phyloP scores from a whole-genome alignment of 331 rosid species.

The Malus hybrid region DNA sequence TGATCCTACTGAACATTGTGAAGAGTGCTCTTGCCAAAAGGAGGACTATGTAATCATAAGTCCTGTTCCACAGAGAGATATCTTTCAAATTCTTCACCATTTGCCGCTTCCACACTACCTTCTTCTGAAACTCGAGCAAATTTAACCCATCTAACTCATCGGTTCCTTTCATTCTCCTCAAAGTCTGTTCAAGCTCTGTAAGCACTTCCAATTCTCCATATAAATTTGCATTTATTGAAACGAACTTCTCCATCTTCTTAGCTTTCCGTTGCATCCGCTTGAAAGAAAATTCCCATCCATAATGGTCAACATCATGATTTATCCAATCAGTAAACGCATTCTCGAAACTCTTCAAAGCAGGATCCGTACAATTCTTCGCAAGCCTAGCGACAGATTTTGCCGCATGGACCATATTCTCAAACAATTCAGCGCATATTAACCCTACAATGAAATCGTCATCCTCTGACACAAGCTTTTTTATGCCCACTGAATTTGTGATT shows the following conservation, averaged over 20 bases:
- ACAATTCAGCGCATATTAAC: conserved; percentile 61
- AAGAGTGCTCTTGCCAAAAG: conserved; percentile 71
- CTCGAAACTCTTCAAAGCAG: conserved; percentile 56
- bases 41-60: conserved; percentile 62
- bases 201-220: conserved; percentile 93
- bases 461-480: conserved; percentile 75
- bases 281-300: conserved; percentile 57
- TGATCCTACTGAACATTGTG: conserved; percentile 68
- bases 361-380: conserved; percentile 72
- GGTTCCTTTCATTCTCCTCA: conserved; percentile 63
- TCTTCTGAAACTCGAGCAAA: conserved; percentile 69
- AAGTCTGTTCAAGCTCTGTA: conserved; percentile 79
- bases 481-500: conserved; percentile 62
- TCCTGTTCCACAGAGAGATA: conserved; percentile 74
- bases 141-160: conserved; percentile 37
- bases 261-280: conserved; percentile 86
- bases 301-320: conserved; percentile 44
- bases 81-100: conserved; percentile 74
- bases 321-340: conserved; percentile 45
- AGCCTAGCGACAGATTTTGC: conserved; percentile 85
- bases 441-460: conserved; percentile 55
- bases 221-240: conserved; percentile 67
- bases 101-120: conserved; percentile 64
- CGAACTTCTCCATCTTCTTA: conserved; percentile 81
- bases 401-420: conserved; percentile 58